These are phyloP conservation scores for Ottelia alismoides DNA, from an alignment of 106 monocot genomes.

Conservation along the genomic window DNA sequence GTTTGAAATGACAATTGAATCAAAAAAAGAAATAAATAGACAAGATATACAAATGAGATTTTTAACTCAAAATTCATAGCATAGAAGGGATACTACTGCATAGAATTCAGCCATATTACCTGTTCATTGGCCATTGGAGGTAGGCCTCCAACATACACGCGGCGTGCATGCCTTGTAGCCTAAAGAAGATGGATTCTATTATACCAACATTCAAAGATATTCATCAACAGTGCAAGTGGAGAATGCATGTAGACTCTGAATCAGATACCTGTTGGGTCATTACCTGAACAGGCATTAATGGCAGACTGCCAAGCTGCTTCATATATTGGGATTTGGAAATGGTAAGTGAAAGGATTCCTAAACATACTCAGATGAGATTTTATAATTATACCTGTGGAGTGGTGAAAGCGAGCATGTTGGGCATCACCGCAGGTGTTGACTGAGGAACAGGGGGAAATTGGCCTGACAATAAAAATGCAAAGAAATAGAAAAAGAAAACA, in stretches of 20 bases:
- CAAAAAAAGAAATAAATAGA: too few species aligned
- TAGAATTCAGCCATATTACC: slow-evolving; percentile 11
- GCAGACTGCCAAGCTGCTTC: slow-evolving; percentile 16
- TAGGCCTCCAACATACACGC: slow-evolving; percentile 96
- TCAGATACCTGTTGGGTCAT: slow-evolving; percentile 71
- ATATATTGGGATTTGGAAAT: neutral
- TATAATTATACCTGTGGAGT: slow-evolving; percentile 32
- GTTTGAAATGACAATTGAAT: too few species aligned
- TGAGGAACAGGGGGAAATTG: slow-evolving; percentile 42
- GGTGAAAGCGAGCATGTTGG: slow-evolving; percentile 40
- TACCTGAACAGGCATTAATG: slow-evolving; percentile 41
- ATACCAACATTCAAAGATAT: too few species aligned
- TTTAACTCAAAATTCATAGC: too few species aligned
- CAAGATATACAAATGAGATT: too few species aligned
- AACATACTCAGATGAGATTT: neutral
- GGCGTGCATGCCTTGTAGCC: slow-evolving; percentile 96
- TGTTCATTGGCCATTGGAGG: slow-evolving; percentile 93
- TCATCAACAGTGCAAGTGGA: too few species aligned
- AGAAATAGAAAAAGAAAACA: slow-evolving; percentile 2
- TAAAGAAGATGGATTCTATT: slow-evolving; percentile 19
- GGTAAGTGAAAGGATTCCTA: neutral
- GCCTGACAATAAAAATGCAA: slow-evolving; percentile 37
- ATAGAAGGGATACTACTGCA: too few species aligned
- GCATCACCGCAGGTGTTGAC: slow-evolving; percentile 54
- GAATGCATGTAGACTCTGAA: neutral